Conservation (phyloP, 2,329 filamentous ascomycete genomes). For the Coniosporium tulheliwenetii region DNA sequence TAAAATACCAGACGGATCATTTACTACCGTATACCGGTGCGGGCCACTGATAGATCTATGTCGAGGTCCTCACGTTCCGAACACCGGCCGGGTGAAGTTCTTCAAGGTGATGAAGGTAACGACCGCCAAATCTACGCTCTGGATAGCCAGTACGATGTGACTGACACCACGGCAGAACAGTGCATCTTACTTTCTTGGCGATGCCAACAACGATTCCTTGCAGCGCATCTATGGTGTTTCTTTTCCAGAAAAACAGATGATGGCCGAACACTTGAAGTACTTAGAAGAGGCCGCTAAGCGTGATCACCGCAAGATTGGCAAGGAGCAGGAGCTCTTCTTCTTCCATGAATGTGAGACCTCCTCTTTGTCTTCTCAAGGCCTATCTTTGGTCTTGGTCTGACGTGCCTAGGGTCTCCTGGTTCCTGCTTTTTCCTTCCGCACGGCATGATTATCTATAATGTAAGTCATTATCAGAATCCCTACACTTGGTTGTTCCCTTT, state of each 20-base stretch:
- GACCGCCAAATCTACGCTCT: not conserved
- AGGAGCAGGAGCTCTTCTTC: constrained; percentile 94
- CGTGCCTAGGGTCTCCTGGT: constrained; percentile 53
- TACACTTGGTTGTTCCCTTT: too few relatives aligned
- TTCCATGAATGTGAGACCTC: constrained; percentile 51
- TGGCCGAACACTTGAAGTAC: constrained; percentile 87
- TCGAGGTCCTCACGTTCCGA: constrained; percentile 83
- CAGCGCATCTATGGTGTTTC: constrained; percentile 95
- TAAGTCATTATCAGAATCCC: too few relatives aligned
- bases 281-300: constrained; percentile 96
- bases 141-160: not conserved
- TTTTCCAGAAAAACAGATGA: constrained; percentile 91
- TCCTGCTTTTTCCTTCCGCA: constrained; percentile 87
- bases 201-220: constrained; percentile 84
- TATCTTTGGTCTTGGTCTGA: too few relatives aligned
- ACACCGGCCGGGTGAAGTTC: constrained; percentile 85
- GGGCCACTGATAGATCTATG: constrained; percentile 92
- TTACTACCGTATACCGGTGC: constrained; percentile 86
- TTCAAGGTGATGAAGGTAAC: constrained; percentile 76
- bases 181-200: constrained; percentile 83
- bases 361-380: too few relatives aligned
- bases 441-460: constrained; percentile 82
- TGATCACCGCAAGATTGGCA: constrained; percentile 85
- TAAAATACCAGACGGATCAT: constrained; percentile 77
- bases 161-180: constrained; percentile 35